These are phyloP conservation scores for Collybia nuda DNA, from an alignment of 768 basidiomycete species.

Conservation along the genomic window DNA sequence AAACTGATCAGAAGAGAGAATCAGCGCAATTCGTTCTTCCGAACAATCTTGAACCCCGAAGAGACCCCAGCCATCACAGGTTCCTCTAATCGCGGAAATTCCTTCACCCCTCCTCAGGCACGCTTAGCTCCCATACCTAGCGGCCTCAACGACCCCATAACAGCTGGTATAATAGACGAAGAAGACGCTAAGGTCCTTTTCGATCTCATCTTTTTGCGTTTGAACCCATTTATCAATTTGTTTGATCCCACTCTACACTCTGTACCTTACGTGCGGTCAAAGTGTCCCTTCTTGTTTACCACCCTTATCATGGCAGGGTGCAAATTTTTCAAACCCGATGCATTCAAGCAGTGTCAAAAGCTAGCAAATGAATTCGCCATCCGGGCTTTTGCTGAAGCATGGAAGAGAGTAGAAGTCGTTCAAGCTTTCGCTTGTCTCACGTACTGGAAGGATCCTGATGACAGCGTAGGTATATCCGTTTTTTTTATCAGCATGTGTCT, in stretches of 20 bases:
- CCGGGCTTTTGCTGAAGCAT: conserved; percentile 74
- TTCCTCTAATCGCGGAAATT: conserved; percentile 30
- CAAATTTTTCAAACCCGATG: conserved; percentile 76
- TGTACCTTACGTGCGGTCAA: conserved; percentile 72
- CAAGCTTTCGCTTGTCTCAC: conserved; percentile 88
- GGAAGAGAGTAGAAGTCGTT: conserved; percentile 82
- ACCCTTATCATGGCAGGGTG: conserved; percentile 80
- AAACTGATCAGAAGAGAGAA: conserved; percentile 74
- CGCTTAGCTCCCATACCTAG: conserved; percentile 34
- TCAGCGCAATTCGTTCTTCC: conserved; percentile 75
- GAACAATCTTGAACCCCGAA: conserved; percentile 79
- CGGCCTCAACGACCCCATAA: conserved; percentile 65
- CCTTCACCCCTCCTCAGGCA: conserved; percentile 39
- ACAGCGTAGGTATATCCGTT: conserved; percentile 52
- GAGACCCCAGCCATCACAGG: conserved; percentile 39
- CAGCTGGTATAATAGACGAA: conserved; percentile 68
- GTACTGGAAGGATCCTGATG: conserved; percentile 89
- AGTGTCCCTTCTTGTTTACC: conserved; percentile 83
- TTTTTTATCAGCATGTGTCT: conserved; percentile 9
- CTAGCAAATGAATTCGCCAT: conserved; percentile 75
- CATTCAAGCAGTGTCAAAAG: conserved; percentile 67
- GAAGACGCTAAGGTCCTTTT: conserved; percentile 71
- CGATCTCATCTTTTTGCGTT: conserved; percentile 75
- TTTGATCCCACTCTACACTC: conserved; percentile 90
- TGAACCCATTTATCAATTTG: conserved; percentile 88